phyloP scores from a whole-genome alignment of 805 yeast genomes.

The Monosporozyma siamensis region DNA sequence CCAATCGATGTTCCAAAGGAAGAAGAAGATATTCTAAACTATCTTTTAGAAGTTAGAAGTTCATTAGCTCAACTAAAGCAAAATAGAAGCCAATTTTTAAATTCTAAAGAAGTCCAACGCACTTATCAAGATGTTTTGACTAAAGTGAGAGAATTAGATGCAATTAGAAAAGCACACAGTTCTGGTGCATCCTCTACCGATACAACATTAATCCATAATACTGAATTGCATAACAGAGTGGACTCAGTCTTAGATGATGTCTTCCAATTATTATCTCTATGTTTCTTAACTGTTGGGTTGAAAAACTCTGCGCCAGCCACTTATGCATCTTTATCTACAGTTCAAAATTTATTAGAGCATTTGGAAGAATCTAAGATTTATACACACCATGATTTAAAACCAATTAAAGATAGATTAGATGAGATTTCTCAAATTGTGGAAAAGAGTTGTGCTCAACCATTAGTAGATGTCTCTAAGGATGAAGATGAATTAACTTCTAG shows the following conservation, averaged over 20 bases:
- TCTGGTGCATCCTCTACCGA: slow-evolving; percentile 25
- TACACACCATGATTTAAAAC: slow-evolving; percentile 73
- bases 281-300: slow-evolving; percentile 87
- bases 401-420: slow-evolving; percentile 61
- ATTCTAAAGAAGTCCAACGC: slow-evolving; percentile 55
- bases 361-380: slow-evolving; percentile 71
- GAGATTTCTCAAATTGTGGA: slow-evolving; percentile 61
- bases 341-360: slow-evolving; percentile 75
- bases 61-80: slow-evolving; percentile 43
- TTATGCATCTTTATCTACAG: slow-evolving; percentile 80
- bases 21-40: slow-evolving; percentile 33
- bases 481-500: slow-evolving; percentile 13
- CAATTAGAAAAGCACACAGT: slow-evolving; percentile 45
- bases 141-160: slow-evolving; percentile 43
- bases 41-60: slow-evolving; percentile 36
- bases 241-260: slow-evolving; percentile 79
- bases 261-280: slow-evolving; percentile 76
- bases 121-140: slow-evolving; percentile 51
- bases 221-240: slow-evolving; percentile 37
- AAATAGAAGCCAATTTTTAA: slow-evolving; percentile 55
- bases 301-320: slow-evolving; percentile 90
- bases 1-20: slow-evolving; percentile 28
- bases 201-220: slow-evolving; percentile 22
- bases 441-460: slow-evolving; percentile 22
- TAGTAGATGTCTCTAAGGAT: slow-evolving; percentile 10